phyloP scores from a whole-genome alignment of 2,329 filamentous ascomycete genomes.

The Alternaria metachromatica region DNA sequence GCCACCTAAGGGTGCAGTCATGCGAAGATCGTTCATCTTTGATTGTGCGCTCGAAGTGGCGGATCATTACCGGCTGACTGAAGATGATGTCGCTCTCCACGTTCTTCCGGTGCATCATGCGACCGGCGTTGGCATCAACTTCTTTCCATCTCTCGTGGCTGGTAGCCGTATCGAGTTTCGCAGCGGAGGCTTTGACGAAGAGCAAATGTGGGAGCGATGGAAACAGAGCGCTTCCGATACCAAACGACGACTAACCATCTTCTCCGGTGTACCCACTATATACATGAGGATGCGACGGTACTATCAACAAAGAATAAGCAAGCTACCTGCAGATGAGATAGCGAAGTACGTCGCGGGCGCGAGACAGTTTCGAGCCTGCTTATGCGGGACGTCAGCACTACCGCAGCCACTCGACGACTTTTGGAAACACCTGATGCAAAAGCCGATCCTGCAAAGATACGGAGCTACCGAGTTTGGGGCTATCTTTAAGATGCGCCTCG shows the following conservation, averaged over 20 bases:
- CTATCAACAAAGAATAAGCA: slow-evolving; percentile 46
- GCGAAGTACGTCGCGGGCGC: slow-evolving; percentile 54
- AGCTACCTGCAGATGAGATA: slow-evolving; percentile 35
- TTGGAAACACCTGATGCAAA: slow-evolving; percentile 55
- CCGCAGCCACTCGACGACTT: slow-evolving; percentile 60
- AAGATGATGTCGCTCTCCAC: slow-evolving; percentile 44
- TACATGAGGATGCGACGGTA: slow-evolving; percentile 46
- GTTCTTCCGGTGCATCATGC: slow-evolving; percentile 47
- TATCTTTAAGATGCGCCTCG: slow-evolving; percentile 51
- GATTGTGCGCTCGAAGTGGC: slow-evolving; percentile 42
- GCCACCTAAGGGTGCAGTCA: slow-evolving; percentile 55
- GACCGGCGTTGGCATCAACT: slow-evolving; percentile 45
- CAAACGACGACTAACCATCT: slow-evolving; percentile 38
- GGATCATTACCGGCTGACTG: slow-evolving; percentile 42
- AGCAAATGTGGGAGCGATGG: slow-evolving; percentile 46
- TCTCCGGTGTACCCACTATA: slow-evolving; percentile 47
- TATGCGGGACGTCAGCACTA: slow-evolving; percentile 58
- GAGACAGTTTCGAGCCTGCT: slow-evolving; percentile 49
- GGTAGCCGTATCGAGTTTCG: slow-evolving; percentile 46
- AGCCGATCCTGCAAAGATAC: slow-evolving; percentile 53
- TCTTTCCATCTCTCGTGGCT: slow-evolving; percentile 44
- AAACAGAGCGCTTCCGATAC: slow-evolving; percentile 34
- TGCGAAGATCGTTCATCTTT: slow-evolving; percentile 52
- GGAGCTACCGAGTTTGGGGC: slow-evolving; percentile 55
- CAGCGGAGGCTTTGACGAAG: slow-evolving; percentile 45